Evolutionary conservation across 2,329 filamentous ascomycete species (phyloP), one percentile per base, ranked within the genome.

Genomic region (Ceratocystis albifundus): DNA sequence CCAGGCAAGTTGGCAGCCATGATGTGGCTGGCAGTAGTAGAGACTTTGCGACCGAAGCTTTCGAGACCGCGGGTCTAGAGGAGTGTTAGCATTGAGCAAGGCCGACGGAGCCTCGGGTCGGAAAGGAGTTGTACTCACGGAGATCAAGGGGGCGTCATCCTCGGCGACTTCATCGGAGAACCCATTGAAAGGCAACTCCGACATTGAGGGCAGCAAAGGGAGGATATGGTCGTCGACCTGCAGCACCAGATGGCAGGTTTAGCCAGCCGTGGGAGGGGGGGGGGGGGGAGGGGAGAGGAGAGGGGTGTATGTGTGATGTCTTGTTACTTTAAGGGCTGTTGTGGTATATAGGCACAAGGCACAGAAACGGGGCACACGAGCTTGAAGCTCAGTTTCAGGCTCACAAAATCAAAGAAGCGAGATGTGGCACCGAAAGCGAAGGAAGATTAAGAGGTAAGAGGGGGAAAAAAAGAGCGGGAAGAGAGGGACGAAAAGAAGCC

Each of bases 1-100:
- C 55, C 61, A 20, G 61, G 17, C 15, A 65, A 32, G 67, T 84
- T 77, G 61, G 87, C 85, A 57, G 83, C 87, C 72, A 97, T 96
- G 71, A 99, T 81, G 75, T 96, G 91, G 72, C 86, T 89, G 66
- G 94, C 94, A 22, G 94, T 97, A 32, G 90, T 90, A 36, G 92
- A 94, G 69, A 97, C 91, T 77, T 96, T 99, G 74, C 93, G 87
- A 71, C 91, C 86, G 76, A 99, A 96, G 66, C 90, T 89, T 78
- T 96, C 92, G 71, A 97, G 80, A 70, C 94, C 89, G 72, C 90
- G 88, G 66, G 90, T 86, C 91, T 96, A 69, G 67, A 30, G 10
- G 7, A 45, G 20, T 1, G 45, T 61, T 65, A 61, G 62, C 28
- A 64, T 48, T 17, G 22, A 6, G 15, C 8, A 15, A 25, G 50